These are phyloP conservation scores for Phaffia tasmanica DNA, from an alignment of 768 basidiomycete genomes.

Conservation along the genomic window DNA sequence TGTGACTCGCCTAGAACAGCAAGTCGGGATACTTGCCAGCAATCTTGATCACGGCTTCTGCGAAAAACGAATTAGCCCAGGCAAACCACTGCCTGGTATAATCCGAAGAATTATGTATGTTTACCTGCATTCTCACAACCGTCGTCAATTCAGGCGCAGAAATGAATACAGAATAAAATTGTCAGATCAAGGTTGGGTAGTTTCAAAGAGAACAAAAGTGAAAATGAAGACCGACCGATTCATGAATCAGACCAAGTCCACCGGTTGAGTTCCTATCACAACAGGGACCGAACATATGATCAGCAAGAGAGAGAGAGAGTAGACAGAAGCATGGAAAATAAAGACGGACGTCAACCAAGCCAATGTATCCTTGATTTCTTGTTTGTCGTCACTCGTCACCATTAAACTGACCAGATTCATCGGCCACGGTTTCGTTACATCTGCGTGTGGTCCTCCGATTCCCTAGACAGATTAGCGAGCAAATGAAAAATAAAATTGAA, in stretches of 20 bases:
- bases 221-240: slow-evolving; percentile 55
- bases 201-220: slow-evolving; percentile 56
- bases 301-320: no score
- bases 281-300: no score
- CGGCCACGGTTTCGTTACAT: slow-evolving; percentile 66
- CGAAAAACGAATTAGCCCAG: slow-evolving; percentile 46
- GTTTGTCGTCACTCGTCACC: slow-evolving; percentile 61
- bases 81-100: slow-evolving; percentile 36
- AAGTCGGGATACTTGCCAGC: slow-evolving; percentile 61
- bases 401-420: slow-evolving; percentile 69
- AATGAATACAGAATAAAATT: background rate
- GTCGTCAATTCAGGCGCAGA: background rate
- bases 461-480: background rate
- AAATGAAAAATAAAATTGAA: no score
- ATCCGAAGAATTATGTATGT: background rate
- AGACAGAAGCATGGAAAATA: no score
- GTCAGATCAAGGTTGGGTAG: slow-evolving; percentile 51
- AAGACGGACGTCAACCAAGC: slow-evolving; percentile 43
- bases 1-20: slow-evolving; percentile 44
- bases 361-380: slow-evolving; percentile 53
- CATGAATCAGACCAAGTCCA: slow-evolving; percentile 66
- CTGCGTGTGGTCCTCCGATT: slow-evolving; percentile 61
- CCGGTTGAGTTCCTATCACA: slow-evolving; percentile 53
- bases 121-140: background rate
- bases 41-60: slow-evolving; percentile 68